Base-by-base conservation (phyloP, 768 basidiomycete genomes). In the Dacryopinax spathularia region DNA sequence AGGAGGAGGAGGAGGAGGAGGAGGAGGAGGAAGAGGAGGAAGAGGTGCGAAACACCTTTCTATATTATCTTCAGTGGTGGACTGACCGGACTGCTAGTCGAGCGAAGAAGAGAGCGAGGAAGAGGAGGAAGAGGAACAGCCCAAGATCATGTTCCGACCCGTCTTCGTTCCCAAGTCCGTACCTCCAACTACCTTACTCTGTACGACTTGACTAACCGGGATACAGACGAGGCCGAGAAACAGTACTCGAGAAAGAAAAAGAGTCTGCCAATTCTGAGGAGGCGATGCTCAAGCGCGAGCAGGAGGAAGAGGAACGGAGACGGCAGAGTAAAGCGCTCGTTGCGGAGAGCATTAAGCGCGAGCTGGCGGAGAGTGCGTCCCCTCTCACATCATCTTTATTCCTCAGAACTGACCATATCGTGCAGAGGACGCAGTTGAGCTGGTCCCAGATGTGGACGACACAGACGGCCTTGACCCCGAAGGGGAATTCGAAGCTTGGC, bases 401-500 rank as follows among this genome's bases (percentile, higher is more conserved):
- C 61, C 6, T 36, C 20, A 41, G 43, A 1, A 9, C 5, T 33
- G 31, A 59, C 35, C 36, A 33, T 10, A 34, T 27, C 31, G 60
- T 63, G 33, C 68, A 98, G 95, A 91, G 80, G 92, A 97, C 73
- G 91, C 90, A 66, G 84, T 89, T 63, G 88, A 87, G 27, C 73
- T 85, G 20, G 75, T 88, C 34, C 89, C 89, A 1, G 93, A 97
- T 66, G 82, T 98, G 0, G 94, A 98, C 74, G 96, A 99, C 73
- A 89, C 91, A 3, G 96, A 99, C 69, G 95, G 90, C 1, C 72
- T 93, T 59, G 93, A 97, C 70, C 89, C 93, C 1, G 80, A 82
- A 16, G 85, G 73, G 61, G 96, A 98, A 73, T 99, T 99, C 68
- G 94, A 97, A 70, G 90, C 87, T 2, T 99, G 96, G 96, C 82